Evolutionary conservation across 345 rosid genomes (phyloP).

Genomic region (Eucalyptus decipiens): DNA sequence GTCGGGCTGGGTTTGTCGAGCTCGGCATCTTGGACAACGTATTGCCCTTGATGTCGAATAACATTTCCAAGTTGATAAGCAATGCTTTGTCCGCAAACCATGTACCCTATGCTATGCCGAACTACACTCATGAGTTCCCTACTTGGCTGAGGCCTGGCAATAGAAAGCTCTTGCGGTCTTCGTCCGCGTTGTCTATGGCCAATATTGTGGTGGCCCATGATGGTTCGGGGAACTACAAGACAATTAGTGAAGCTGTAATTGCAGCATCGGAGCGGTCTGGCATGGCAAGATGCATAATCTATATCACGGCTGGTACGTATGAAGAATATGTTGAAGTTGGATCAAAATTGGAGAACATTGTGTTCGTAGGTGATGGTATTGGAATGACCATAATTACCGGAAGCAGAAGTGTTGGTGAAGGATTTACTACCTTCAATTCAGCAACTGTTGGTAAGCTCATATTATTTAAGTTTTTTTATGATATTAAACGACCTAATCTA

Average conservation of each 20-base stretch:
- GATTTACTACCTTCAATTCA: constrained; percentile 71
- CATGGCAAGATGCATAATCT: constrained; percentile 53
- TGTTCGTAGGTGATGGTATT: constrained; percentile 77
- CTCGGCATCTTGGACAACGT: constrained; percentile 42
- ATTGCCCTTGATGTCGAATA: constrained; percentile 60
- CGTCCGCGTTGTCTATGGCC: constrained; percentile 18
- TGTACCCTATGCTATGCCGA: constrained; percentile 26
- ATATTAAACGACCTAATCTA: background rate
- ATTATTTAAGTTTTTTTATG: background rate
- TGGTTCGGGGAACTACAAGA: constrained; percentile 67
- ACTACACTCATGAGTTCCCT: constrained; percentile 44
- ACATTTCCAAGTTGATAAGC: constrained; percentile 55
- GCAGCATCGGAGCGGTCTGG: constrained; percentile 46
- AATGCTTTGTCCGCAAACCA: constrained; percentile 57
- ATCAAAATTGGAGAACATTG: constrained; percentile 36
- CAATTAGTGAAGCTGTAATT: constrained; percentile 48
- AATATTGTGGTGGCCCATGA: constrained; percentile 78
- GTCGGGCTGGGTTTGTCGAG: constrained; percentile 55
- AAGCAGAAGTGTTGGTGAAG: constrained; percentile 83
- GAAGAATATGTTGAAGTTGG: constrained; percentile 56
- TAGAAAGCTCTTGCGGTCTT: constrained; percentile 56
- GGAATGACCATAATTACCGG: constrained; percentile 76
- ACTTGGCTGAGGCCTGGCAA: constrained; percentile 67
- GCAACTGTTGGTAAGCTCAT: constrained; percentile 76
- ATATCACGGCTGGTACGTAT: constrained; percentile 63